Evolutionary conservation across 768 basidiomycete species (phyloP).

Genomic region (Leucocoprinus sp.): DNA sequence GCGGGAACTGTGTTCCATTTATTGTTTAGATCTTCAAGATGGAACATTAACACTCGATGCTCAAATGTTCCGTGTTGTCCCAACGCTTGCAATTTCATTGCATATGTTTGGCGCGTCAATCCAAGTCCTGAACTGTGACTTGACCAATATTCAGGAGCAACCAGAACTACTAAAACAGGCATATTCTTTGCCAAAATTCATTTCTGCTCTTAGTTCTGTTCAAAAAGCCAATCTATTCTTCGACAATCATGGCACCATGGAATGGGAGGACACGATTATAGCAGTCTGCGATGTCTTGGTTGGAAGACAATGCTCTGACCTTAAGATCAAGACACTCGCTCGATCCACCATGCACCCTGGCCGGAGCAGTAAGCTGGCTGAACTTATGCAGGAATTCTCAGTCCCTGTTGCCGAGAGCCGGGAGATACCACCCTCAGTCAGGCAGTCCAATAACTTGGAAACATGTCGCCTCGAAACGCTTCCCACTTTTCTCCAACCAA

Average conservation of each 20-base stretch:
- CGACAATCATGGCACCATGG: background rate
- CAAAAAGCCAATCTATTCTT: background rate
- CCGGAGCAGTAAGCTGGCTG: background rate
- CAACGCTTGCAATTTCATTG: constrained; percentile 7
- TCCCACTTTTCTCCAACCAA: constrained; percentile 9
- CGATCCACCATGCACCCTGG: background rate
- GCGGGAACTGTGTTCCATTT: constrained; percentile 1
- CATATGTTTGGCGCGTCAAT: constrained; percentile 1
- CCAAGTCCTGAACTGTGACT: constrained; percentile 8
- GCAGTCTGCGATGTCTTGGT: constrained; percentile 1
- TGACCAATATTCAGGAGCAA: constrained; percentile 5
- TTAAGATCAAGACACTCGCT: constrained; percentile 7
- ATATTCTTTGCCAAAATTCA: constrained; percentile 1
- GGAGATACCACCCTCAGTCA: background rate
- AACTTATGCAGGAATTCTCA: constrained; percentile 2
- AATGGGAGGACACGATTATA: constrained; percentile 7
- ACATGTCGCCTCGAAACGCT: constrained; percentile 8
- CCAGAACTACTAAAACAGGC: constrained; percentile 1
- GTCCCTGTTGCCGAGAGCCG: background rate
- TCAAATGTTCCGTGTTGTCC: background rate
- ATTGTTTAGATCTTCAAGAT: background rate
- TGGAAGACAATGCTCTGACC: constrained; percentile 1
- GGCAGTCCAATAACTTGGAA: background rate
- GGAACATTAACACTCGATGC: background rate
- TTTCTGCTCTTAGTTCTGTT: background rate